Base-by-base conservation (phyloP, 73 alveolate genomes). In the Diophrys sp. region DNA sequence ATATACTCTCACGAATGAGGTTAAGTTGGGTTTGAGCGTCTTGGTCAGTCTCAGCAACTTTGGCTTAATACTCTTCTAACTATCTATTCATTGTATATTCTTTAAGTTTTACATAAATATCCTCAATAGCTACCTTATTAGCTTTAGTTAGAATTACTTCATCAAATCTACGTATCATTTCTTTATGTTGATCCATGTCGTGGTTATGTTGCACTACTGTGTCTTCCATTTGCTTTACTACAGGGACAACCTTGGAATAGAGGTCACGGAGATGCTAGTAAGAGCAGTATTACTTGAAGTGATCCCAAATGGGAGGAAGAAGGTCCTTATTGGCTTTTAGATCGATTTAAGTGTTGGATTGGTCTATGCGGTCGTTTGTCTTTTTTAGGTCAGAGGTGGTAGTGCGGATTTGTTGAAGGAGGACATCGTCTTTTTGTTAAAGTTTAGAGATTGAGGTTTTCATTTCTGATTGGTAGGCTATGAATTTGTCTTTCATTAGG, bases 91-190 rank as follows among this genome's bases (percentile, higher is more conserved):
- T 44, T 24, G 54, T 26, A 31, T 66, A 77, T 23, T 77, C 44
- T 54, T 30, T 67, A 32, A 67, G 56, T 14, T 54, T 29, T 26
- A 66, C 71, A 18, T 62, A 33, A 11, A 77, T 30, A 0, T 26
- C 72, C 33, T 67, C 76, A 32, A 77, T 54, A 0, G 85, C 28
- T 29, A 66, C 23, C 33, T 77, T 77, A 1, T 73, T 54, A n/a
- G 85, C 85, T 33, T 77, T 77, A 0, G 55, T 34, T 31, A 57
- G 44, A 25, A 77, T 25, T 55, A 77, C 67, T 32, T 77, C 85
- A 67, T 77, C 85, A 66, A 77, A 54, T 34, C 85, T 53, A 2
- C 62, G 0, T n/a, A 77, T 44, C 14, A 73, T 53, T 24, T 54
- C 72, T 73, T 53, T 73, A 8, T 34, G 68, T 54, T 73, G 72